phyloP scores from a whole-genome alignment of 2,329 filamentous ascomycete genomes.

The Monosporascus sp. region DNA sequence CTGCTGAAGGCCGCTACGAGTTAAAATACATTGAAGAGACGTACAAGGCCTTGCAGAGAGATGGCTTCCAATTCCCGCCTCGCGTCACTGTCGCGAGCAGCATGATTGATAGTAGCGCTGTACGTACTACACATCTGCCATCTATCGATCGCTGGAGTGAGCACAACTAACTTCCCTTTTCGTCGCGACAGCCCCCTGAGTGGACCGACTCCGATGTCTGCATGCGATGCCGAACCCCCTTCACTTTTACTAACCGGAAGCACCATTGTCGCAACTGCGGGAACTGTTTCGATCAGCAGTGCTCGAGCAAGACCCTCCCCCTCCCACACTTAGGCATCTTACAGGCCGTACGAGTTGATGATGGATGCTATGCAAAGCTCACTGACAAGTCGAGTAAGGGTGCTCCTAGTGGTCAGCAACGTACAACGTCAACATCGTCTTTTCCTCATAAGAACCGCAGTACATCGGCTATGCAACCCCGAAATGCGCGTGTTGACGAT shows the following conservation, averaged over 20 bases:
- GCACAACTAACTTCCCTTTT: slow-evolving; percentile 10
- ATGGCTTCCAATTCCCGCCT: slow-evolving; percentile 87
- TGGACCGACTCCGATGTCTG: slow-evolving; percentile 98
- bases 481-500: slow-evolving; percentile 81
- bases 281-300: slow-evolving; percentile 94
- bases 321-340: slow-evolving; percentile 90
- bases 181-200: slow-evolving; percentile 70
- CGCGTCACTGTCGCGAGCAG: slow-evolving; percentile 83
- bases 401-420: slow-evolving; percentile 30
- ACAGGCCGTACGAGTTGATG: slow-evolving; percentile 87
- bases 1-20: slow-evolving; percentile 78
- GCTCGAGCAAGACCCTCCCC: slow-evolving; percentile 82
- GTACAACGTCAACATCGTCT: slow-evolving; percentile 39
- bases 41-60: slow-evolving; percentile 74
- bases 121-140: slow-evolving; percentile 41
- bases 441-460: slow-evolving; percentile 59
- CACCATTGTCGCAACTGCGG: slow-evolving; percentile 98
- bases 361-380: slow-evolving; percentile 88
- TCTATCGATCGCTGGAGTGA: not conserved
- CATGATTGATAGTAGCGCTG: slow-evolving; percentile 95
- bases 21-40: slow-evolving; percentile 83
- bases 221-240: slow-evolving; percentile 92
- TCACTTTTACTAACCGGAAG: slow-evolving; percentile 97
- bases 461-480: slow-evolving; percentile 74
- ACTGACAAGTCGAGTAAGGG: slow-evolving; percentile 63